phyloP scores from a whole-genome alignment of 345 rosid genomes.

The Eucalyptus cladocalyx region DNA sequence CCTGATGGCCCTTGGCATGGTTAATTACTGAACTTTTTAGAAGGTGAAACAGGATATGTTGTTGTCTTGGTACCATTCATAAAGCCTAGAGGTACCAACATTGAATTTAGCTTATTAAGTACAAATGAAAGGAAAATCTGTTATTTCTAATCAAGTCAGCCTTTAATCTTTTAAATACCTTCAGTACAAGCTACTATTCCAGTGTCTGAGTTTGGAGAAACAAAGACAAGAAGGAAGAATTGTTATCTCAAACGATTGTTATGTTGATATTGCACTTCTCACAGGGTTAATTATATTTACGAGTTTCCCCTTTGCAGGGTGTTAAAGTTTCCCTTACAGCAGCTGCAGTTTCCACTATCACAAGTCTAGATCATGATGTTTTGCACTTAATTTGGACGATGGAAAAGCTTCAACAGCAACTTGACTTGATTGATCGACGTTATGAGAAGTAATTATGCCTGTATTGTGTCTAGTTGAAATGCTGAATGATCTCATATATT shows the following conservation, averaged over 20 bases:
- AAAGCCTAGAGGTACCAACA: background rate
- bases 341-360: constrained; percentile 30
- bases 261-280: background rate
- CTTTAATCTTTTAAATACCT: background rate
- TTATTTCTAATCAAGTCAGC: background rate
- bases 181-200: background rate
- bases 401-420: constrained; percentile 82
- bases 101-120: background rate
- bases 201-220: background rate
- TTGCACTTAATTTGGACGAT: constrained; percentile 70
- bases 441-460: constrained; percentile 39
- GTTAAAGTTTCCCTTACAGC: constrained; percentile 64
- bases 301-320: constrained; percentile 36
- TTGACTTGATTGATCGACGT: constrained; percentile 52
- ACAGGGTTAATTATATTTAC: background rate
- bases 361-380: constrained; percentile 59
- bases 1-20: background rate
- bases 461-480: background rate
- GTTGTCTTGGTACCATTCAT: background rate
- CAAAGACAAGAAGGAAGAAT: background rate
- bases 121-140: background rate
- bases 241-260: background rate
- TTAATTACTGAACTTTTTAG: background rate
- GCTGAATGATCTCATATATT: background rate
- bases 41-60: background rate